phyloP scores from a whole-genome alignment of 1,139 yeast genomes.

The Candida smagusa region DNA sequence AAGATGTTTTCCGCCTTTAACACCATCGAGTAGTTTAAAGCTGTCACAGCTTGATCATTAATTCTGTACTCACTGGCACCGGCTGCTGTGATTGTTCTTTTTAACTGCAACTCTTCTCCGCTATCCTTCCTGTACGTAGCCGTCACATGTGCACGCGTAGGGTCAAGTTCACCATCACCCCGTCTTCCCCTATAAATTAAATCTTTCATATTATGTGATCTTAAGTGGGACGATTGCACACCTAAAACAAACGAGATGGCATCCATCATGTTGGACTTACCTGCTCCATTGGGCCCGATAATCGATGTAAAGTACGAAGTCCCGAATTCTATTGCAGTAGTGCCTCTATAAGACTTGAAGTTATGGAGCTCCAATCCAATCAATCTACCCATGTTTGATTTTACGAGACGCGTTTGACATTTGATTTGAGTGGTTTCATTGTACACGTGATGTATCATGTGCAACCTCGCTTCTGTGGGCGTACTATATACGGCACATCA shows the following conservation, averaged over 20 bases:
- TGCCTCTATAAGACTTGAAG: constrained; percentile 88
- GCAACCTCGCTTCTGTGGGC: neutral
- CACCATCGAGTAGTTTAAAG: constrained; percentile 59
- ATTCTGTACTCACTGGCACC: constrained; percentile 73
- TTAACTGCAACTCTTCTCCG: constrained; percentile 50
- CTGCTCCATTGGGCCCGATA: constrained; percentile 98
- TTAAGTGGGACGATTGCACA: constrained; percentile 67
- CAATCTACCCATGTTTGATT: constrained; percentile 62
- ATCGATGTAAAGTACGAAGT: constrained; percentile 81
- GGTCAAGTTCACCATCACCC: constrained; percentile 32
- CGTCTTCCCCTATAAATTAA: constrained; percentile 74
- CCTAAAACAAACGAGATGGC: constrained; percentile 96
- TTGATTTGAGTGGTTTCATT: neutral
- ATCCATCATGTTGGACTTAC: constrained; percentile 97
- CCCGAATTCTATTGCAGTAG: constrained; percentile 77
- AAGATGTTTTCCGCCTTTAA: constrained; percentile 81
- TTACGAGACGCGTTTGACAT: constrained; percentile 5
- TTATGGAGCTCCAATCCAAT: constrained; percentile 74
- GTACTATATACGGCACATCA: neutral
- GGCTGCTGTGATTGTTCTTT: constrained; percentile 49
- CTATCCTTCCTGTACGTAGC: constrained; percentile 68
- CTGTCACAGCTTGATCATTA: constrained; percentile 60
- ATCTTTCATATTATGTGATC: constrained; percentile 73
- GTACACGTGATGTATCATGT: neutral
- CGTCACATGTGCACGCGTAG: constrained; percentile 72